Conservation (phyloP, 805 yeast species). For the Suhomyces tanzawaensis region DNA sequence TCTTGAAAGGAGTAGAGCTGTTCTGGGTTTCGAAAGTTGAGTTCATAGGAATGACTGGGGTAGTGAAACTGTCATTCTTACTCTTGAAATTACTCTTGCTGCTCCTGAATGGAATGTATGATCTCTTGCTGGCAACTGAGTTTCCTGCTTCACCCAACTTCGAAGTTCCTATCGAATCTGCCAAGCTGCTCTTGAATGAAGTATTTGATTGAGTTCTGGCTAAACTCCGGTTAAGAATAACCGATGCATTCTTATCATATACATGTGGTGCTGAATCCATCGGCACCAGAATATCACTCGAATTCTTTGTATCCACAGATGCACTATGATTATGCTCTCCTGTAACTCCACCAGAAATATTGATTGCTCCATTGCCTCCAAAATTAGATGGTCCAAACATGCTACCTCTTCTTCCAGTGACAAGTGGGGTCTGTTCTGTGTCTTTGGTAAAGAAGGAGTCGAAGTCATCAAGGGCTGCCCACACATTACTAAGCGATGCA, state of each 20-base stretch:
- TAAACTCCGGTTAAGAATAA: constrained; percentile 68
- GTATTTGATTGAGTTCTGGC: constrained; percentile 73
- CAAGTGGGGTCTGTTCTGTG: constrained; percentile 15
- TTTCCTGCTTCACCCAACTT: constrained; percentile 14
- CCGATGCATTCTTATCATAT: constrained; percentile 75
- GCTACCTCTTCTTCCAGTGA: constrained; percentile 1
- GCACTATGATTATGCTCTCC: constrained; percentile 42
- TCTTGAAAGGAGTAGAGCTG: constrained; percentile 13
- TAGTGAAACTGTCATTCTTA: constrained; percentile 11
- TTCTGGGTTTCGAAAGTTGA: constrained; percentile 20
- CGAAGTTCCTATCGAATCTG: constrained; percentile 52
- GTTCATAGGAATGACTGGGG: constrained; percentile 21
- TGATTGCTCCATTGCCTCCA: background rate
- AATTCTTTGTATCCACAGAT: constrained; percentile 60
- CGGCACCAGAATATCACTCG: constrained; percentile 44
- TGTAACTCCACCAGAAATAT: background rate
- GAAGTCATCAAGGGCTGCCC: constrained; percentile 87
- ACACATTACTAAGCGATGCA: constrained; percentile 81
- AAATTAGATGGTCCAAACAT: background rate
- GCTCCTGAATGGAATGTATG: constrained; percentile 43
- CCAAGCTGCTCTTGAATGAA: constrained; percentile 73
- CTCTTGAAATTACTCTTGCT: constrained; percentile 21
- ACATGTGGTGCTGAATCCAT: constrained; percentile 73
- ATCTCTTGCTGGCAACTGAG: constrained; percentile 22
- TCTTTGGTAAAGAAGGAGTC: constrained; percentile 85